Base-by-base conservation (phyloP, 352 stramenopile genomes). In the Peronospora destructor region DNA sequence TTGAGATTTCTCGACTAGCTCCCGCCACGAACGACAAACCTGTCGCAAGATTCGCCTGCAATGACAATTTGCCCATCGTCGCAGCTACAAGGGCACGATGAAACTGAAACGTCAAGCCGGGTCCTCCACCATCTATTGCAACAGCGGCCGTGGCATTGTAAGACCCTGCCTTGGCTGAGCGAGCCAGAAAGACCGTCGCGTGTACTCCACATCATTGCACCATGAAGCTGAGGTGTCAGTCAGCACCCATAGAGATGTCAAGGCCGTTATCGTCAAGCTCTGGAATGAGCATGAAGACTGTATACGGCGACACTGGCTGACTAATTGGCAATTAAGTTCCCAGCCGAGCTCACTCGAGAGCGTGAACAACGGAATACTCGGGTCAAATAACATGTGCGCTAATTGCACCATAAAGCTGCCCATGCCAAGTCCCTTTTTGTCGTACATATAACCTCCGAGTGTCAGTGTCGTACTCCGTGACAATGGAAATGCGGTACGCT, bases 161-260 rank as follows among this genome's bases (percentile, higher is more conserved):
- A 35, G 49, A 40, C 11, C 53, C 59, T 2, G 74, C 84, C 66
- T 37, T 77, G 68, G 26, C 57, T 79, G 3, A 88, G 42, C 33
- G 75, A 86, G 3, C 67, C 67, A n/a, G 77, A 87, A 3, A 91
- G 61, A 2, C 80, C 80, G 34, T 89, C 75, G 14, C 76, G 64
- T 39, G 78, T 85, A 61, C 74, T 87, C 61, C 71, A 89, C 73
- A 89, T 87, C 78, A 91, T 89, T 23, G 66, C 65, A 30, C 81
- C 78, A 41, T 88, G 67, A 2, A 90, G 57, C 33, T 86, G 67
- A 6, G 74, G 45, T 8, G 71, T 52, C 7, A 91, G 63, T 89
- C 85, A 14, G 71, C 76, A 33, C 81, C 77, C 25, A 87, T 56
- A 11, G 74, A 84, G 33, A 91, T 70, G 41, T 88, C 76, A 11